Percentiles rank a stretch among this genome's conserved stretches.
phyloP scores from a whole-genome alignment of 2,329 filamentous ascomycete species.

The Tolypocladium tropicale region DNA sequence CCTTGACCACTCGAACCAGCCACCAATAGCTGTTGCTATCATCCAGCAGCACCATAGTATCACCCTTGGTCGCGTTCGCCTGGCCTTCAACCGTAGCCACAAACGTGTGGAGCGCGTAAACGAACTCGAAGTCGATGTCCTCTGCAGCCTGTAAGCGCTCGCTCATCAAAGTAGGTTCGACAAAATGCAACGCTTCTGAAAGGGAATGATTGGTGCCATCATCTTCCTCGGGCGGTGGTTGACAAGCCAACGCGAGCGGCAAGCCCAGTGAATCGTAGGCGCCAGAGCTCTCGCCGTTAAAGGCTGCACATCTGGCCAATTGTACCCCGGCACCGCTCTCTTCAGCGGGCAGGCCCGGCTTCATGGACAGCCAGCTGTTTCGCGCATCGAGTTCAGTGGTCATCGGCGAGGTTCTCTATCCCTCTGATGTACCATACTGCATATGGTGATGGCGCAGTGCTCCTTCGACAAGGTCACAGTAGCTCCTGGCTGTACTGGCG shows the following conservation, averaged over 20 bases:
- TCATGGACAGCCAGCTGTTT: neutral
- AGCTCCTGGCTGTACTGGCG: slow-evolving; percentile 2
- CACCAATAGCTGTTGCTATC: slow-evolving; percentile 99
- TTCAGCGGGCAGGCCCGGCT: neutral
- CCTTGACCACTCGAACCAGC: slow-evolving; percentile 93
- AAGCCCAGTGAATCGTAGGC: slow-evolving; percentile 16
- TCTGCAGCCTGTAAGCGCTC: slow-evolving; percentile 89
- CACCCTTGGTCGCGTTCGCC: slow-evolving; percentile 94
- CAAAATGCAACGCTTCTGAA: slow-evolving; percentile 46
- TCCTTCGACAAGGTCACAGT: neutral
- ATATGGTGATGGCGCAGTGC: neutral
- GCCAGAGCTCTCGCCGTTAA: neutral
- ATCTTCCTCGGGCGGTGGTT: slow-evolving; percentile 35
- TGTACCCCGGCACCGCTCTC: neutral
- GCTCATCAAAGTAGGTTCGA: slow-evolving; percentile 64
- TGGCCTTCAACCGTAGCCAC: slow-evolving; percentile 96
- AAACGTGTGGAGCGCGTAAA: slow-evolving; percentile 96
- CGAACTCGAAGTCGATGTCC: slow-evolving; percentile 99
- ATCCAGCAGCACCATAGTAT: slow-evolving; percentile 96
- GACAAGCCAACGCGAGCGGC: slow-evolving; percentile 33
- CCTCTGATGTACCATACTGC: neutral
- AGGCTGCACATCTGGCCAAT: neutral
- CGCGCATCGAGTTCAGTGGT: neutral
- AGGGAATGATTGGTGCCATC: slow-evolving; percentile 54
- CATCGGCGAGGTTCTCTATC: slow-evolving; percentile 1